Evolutionary conservation across 345 rosid genomes (phyloP).

Genomic region (Psidium friedrichsthalianum): DNA sequence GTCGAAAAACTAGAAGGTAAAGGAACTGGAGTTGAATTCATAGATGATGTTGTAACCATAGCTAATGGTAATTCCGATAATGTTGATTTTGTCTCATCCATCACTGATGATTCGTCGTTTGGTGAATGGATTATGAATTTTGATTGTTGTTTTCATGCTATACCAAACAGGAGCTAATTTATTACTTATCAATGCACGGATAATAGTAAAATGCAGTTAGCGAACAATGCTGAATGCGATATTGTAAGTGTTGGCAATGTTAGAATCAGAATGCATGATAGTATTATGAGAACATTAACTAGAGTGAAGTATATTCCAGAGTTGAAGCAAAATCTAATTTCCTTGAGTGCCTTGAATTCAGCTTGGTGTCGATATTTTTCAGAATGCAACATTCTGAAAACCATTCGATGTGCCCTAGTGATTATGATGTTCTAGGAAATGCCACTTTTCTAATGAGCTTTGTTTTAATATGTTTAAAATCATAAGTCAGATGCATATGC

Average conservation of each 20-base stretch:
- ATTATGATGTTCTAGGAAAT: no score
- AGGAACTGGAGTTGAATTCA: background rate
- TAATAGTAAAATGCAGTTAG: background rate
- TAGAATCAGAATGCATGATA: background rate
- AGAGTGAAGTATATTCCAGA: background rate
- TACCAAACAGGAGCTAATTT: background rate
- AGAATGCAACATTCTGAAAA: no score
- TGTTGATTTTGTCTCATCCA: background rate
- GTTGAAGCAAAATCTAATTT: background rate
- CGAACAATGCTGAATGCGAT: fast-evolving
- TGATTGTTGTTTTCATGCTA: fast-evolving
- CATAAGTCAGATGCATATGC: no score
- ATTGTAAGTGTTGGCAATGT: background rate
- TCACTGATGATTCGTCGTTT: background rate
- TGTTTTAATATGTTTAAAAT: no score
- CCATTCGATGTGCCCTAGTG: no score
- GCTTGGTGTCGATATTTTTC: no score
- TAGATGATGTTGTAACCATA: background rate
- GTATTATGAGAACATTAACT: background rate
- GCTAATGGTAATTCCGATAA: no score
- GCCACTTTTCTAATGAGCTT: no score
- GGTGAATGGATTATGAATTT: background rate
- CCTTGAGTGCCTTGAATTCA: no score
- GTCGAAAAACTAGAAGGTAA: background rate
- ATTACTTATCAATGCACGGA: background rate